Base-by-base conservation (phyloP, 345 rosid species). In the Angophora floribunda region DNA sequence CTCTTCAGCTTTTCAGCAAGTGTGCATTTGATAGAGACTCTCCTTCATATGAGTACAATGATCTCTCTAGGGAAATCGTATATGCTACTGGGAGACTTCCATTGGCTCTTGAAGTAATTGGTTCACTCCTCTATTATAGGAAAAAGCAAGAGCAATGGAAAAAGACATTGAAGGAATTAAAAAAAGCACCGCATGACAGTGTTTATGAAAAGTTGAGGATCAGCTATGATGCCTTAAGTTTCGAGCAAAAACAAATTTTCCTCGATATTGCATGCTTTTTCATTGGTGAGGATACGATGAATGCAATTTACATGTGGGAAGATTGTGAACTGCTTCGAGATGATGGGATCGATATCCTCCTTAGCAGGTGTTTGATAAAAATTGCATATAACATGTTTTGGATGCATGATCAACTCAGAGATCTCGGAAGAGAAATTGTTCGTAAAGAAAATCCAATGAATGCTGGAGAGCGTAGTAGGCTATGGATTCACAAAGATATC, bases 381-480 rank as follows among this genome's bases (percentile, higher is more conserved):
- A 59, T 87, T 32, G 1, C 11, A 16, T 12, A 10, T 1, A 53
- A 51, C 21, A 51, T 11, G 9, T 32, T 87, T 13, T 47, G 59
- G 85, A 87, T 70, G 88, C 85, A 87, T 19, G 85, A 67, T 21
- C 57, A 63, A 15, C 41, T 87, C 26, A 87, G 28, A 70, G 88
- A 87, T 13, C 51, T 87, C 22, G 88, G 88, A 13, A 87, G 88
- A 41, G 30, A 52, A 30, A 51, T 87, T 6, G 85, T 51, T 22
- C 41, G 45, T 17, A 12, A 3, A 12, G 30, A 30, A 44, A 21
- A 21, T 41, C 47, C 21, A 3, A 36, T n/a, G 17, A 24, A 78
- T 75, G 57, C n/a, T 16, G 67, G 1, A 6, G 13, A 49, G 88
- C n/a, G 51, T 17, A 87, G 88, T 44, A 32, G 85, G 17, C 9